Evolutionary conservation across 2,329 filamentous ascomycete species (phyloP).

Genomic region (Tolypocladium capitatum): DNA sequence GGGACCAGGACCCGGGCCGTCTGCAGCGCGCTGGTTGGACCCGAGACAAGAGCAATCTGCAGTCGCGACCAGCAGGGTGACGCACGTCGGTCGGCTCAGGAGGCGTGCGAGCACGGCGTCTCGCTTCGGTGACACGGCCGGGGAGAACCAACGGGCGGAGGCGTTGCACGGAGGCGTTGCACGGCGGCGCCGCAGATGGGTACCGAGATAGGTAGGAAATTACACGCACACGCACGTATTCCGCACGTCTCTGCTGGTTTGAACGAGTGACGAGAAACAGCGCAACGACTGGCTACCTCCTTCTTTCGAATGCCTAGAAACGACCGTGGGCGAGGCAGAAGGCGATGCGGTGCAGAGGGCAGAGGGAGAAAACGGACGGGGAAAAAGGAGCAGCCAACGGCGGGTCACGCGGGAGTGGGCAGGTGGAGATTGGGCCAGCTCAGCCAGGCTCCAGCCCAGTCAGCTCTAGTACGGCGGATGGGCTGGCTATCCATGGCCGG

Average conservation of each 20-base stretch:
- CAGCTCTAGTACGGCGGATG: too few species aligned
- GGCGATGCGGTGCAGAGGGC: background rate
- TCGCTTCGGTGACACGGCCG: background rate
- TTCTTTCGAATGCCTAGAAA: background rate
- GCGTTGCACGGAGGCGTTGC: background rate
- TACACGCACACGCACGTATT: background rate
- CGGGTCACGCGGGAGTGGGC: background rate
- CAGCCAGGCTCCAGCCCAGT: background rate
- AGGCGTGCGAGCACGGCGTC: background rate
- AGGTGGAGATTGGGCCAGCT: background rate
- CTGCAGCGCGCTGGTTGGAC: background rate
- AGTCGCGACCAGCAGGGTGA: background rate
- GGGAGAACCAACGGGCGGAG: background rate
- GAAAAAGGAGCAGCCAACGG: background rate
- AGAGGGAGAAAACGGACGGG: background rate
- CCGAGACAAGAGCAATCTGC: background rate
- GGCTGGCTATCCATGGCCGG: too few species aligned
- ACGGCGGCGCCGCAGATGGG: too few species aligned
- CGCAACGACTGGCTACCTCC: background rate
- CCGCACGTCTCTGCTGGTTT: background rate
- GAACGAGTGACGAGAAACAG: background rate
- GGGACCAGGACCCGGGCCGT: background rate
- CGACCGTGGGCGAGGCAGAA: background rate
- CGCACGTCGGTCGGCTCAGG: background rate
- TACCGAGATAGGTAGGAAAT: background rate